Percentiles rank a stretch among this genome's conserved stretches.
phyloP scores from a whole-genome alignment of 2,329 filamentous ascomycete genomes.

The Coleophoma cylindrospora region DNA sequence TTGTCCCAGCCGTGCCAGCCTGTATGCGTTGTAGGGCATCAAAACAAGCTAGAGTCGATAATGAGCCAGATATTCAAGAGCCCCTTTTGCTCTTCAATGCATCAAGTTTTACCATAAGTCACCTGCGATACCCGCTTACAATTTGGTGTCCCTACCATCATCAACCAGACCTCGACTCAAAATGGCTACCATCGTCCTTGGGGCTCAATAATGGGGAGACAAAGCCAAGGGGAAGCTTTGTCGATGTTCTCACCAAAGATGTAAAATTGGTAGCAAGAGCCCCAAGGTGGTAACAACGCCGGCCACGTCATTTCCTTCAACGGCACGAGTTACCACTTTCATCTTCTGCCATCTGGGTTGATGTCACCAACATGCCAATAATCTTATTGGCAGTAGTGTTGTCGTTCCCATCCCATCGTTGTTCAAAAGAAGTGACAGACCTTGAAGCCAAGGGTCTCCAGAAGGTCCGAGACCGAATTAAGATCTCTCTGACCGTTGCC shows the following conservation, averaged over 20 bases:
- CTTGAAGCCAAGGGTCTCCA: slow-evolving; percentile 54
- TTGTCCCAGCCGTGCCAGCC: no score
- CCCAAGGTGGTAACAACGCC: slow-evolving; percentile 54
- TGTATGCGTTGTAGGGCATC: no score
- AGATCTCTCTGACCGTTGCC: neutral
- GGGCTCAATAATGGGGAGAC: neutral
- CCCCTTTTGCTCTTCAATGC: no score
- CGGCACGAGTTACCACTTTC: slow-evolving; percentile 26
- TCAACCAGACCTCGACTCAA: neutral
- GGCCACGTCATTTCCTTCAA: slow-evolving; percentile 10
- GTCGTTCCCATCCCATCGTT: slow-evolving; percentile 64
- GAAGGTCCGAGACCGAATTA: slow-evolving; percentile 50
- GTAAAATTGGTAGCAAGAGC: slow-evolving; percentile 17
- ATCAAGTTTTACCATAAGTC: no score
- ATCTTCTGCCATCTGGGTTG: slow-evolving; percentile 64
- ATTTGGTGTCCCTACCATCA: no score
- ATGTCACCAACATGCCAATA: slow-evolving; percentile 66
- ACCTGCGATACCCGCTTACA: no score
- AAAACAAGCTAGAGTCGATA: no score
- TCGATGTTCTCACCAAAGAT: neutral
- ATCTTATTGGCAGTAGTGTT: slow-evolving; percentile 67
- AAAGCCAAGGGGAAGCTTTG: slow-evolving; percentile 1
- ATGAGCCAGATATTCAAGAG: no score
- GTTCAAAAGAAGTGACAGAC: slow-evolving; percentile 58
- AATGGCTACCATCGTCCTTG: neutral